Percentiles rank a stretch among this genome's conserved stretches.
These are phyloP conservation scores for Trypanosomatidae sp. DNA, from an alignment of 208 protist species.

Conservation along the genomic window DNA sequence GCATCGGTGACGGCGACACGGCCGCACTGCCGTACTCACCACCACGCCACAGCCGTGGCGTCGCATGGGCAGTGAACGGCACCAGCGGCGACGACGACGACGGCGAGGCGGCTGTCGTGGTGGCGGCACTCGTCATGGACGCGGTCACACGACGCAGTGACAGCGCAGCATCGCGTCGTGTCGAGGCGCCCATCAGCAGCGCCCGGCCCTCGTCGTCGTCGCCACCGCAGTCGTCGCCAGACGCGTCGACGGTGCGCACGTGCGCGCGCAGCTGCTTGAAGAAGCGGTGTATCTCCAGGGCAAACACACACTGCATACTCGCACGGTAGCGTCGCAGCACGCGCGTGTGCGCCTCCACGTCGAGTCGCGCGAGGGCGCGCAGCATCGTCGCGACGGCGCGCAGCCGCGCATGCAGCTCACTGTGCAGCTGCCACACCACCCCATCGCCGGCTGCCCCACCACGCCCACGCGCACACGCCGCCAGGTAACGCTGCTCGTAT, in stretches of 20 bases:
- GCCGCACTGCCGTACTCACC: too few relatives aligned
- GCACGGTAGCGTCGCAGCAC: conserved; percentile 61
- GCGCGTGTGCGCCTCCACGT: conserved; percentile 46
- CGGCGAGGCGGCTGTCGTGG: conserved; percentile 14
- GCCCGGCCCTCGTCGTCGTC: too few relatives aligned
- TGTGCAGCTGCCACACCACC: conserved; percentile 71
- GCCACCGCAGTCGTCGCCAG: too few relatives aligned
- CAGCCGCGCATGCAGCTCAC: conserved; percentile 38
- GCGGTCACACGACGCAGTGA: conserved; percentile 7
- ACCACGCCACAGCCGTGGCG: too few relatives aligned
- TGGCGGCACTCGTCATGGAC: conserved; percentile 1
- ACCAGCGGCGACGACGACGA: conserved; percentile 56
- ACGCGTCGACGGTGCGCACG: conserved; percentile 36
- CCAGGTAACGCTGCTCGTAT: conserved; percentile 39
- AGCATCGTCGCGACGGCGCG: conserved; percentile 49
- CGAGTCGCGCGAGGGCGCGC: conserved; percentile 40
- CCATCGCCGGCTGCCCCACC: conserved; percentile 10
- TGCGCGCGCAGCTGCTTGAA: conserved; percentile 51
- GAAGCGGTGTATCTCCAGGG: conserved; percentile 51
- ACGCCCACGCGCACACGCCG: conserved; percentile 40
- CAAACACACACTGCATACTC: conserved; percentile 74
- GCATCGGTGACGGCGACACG: too few relatives aligned
- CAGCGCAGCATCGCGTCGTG: conserved; percentile 13
- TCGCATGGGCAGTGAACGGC: too few relatives aligned
- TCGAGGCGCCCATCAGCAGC: conserved; percentile 14